A percentile compares a stretch with the other conserved stretches of the same genome.
phyloP scores from a whole-genome alignment of 257 asterid species.

The Nemophila menziesii region DNA sequence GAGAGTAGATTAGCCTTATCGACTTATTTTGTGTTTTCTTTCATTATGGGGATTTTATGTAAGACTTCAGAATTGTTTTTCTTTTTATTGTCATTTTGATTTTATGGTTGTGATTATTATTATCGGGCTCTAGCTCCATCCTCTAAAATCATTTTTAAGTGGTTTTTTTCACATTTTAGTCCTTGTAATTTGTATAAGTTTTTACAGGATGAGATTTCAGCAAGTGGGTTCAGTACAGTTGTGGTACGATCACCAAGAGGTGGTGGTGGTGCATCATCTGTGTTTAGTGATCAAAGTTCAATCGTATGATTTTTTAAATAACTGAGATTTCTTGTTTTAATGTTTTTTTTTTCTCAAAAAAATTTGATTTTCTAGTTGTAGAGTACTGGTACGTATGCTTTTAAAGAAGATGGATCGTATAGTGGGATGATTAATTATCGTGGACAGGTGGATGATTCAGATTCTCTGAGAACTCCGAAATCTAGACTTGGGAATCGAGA shows the following conservation, averaged over 20 bases:
- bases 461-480: slow-evolving; percentile 84
- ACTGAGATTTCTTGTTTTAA: slow-evolving; percentile 5
- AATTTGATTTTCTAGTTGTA: slow-evolving; percentile 27
- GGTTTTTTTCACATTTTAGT: too few species aligned
- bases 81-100: too few species aligned
- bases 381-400: slow-evolving; percentile 67
- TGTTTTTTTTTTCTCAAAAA: too few species aligned
- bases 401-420: slow-evolving; percentile 69
- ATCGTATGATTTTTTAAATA: too few species aligned
- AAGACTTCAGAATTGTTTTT: too few species aligned
- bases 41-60: too few species aligned
- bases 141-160: too few species aligned
- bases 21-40: too few species aligned
- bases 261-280: slow-evolving; percentile 37
- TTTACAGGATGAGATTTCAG: slow-evolving; percentile 58
- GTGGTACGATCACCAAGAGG: slow-evolving; percentile 77
- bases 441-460: slow-evolving; percentile 76
- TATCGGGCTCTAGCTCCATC: too few species aligned
- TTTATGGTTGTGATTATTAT: too few species aligned
- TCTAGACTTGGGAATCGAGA: slow-evolving; percentile 87
- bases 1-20: too few species aligned
- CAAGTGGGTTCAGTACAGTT: slow-evolving; percentile 70
- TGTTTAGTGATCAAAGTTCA: slow-evolving; percentile 52
- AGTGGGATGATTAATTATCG: slow-evolving; percentile 92
- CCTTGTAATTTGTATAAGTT: too few species aligned